Evolutionary conservation across 1,139 yeast species (phyloP), one percentile per base, ranked within the genome.

Genomic region (Geotrichum fermentans): DNA sequence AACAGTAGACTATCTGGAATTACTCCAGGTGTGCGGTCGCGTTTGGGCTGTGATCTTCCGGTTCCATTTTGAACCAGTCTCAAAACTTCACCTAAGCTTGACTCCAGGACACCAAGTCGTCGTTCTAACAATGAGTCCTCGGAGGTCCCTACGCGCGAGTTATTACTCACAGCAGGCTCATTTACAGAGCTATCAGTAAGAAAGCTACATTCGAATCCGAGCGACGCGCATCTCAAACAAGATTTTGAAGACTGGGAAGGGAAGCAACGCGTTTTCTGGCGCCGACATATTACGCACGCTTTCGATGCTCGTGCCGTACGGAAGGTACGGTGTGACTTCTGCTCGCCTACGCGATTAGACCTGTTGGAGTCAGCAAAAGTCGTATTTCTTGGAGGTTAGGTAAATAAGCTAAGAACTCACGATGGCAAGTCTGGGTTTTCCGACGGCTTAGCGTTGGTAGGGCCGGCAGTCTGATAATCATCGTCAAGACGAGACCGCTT

Each of bases 231-330:
- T 29, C 87, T 62, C 34, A 80, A 64, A 62, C 88, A 82, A 3
- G 78, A 70, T 16, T 67, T 59, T 1, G 76, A 67, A 43, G 66
- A 66, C 8, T 71, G 73, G 0, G 79, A 70, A 42, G 79, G 69
- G 55, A 81, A 73, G 57, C 88, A 82, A 48, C 84, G 63, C 1
- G 86, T 80, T 63, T 82, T 82, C 59, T 78, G 84, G 55, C 68
- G 73, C 34, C 87, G 68, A 59, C 88, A 82, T 20, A 70, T 63
- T 3, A 72, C 73, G 60, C 88, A 82, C 0, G 88, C 88, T 54
- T 71, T 69, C 0, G 73, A 71, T 20, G 55, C 57, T 67, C 56
- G 49, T 4, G 53, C 32, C 2, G 45, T 38, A 10, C 54, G 41
- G 24, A 47, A 43, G 4, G 52, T 40, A n/a, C 29, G 38, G 14